Evolutionary conservation across 805 yeast genomes (phyloP), one percentile per base, ranked within the genome.

Genomic region (Barnettozyma populi): DNA sequence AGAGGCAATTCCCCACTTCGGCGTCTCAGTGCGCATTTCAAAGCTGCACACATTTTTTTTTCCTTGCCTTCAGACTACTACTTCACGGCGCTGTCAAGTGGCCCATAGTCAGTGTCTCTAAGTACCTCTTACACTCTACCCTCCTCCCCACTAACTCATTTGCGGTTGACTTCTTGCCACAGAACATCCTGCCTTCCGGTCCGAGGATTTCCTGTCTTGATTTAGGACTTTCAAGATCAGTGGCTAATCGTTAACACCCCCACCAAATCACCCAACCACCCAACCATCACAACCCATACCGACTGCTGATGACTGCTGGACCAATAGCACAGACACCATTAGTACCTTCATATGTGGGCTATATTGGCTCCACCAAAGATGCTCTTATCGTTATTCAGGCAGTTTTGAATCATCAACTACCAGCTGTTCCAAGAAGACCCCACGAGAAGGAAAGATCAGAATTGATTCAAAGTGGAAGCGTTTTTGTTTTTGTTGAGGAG

Each of bases 401-500:
- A n/a, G 81, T 84, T 9, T 61, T 88, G 23, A 76, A 79, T 45
- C 80, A 82, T 23, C 71, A 71, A 43, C 68, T 90, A 11, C 73
- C 72, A 11, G 71, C 81, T 11, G 86, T 88, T 2, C 76, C 82
- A 14, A 76, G 96, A 46, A 73, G 98, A 45, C 96, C 96, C 0
- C 86, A 80, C 50, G 96, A 88, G 58, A 70, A 79, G 20, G 97
- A 90, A 65, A 72, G 96, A 16, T 59, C 74, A 1, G 65, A 67
- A 4, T 69, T 88, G 43, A 88, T 90, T 31, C 69, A 73, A 46
- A 81, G 89, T 9, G 97, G 97, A 0, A 80, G 81, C 55, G 81
- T 89, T 1, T 90, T 90, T 65, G 88, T 92, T 1, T 90, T 90
- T 60, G 78, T 84, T 42, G 96, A 90, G 64, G 88, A 85, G 55